A percentile compares a stretch with the other conserved stretches of the same genome.
These are phyloP conservation scores for Cubamyces lactineus DNA, from an alignment of 768 basidiomycete species.

Conservation along the genomic window DNA sequence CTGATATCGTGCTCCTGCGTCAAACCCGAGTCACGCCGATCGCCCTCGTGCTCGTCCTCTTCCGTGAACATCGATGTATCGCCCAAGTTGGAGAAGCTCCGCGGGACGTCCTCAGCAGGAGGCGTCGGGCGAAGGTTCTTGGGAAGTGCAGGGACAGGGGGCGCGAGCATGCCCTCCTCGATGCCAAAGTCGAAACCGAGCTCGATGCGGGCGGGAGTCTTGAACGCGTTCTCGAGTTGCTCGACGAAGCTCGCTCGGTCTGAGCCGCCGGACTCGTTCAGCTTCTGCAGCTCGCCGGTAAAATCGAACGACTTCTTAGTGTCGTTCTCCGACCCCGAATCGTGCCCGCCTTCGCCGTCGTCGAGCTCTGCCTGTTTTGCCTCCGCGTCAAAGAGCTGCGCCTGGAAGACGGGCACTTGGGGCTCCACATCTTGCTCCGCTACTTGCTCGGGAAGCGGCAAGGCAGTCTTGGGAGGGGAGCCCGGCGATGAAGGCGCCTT, in stretches of 20 bases:
- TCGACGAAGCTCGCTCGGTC: conserved; percentile 80
- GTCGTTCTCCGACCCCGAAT: conserved; percentile 57
- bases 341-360: conserved; percentile 47
- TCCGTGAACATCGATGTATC: conserved; percentile 19
- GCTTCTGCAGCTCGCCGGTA: conserved; percentile 71
- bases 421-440: conserved; percentile 25
- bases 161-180: conserved; percentile 51
- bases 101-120: conserved; percentile 29
- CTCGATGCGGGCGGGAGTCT: conserved; percentile 72
- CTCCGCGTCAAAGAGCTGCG: conserved; percentile 49
- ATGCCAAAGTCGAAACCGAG: conserved; percentile 52
- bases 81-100: conserved; percentile 26
- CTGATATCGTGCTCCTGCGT: conserved; percentile 30
- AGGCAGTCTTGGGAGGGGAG: conserved; percentile 45
- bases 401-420: conserved; percentile 45
- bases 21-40: conserved; percentile 23
- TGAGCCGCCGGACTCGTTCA: conserved; percentile 71
- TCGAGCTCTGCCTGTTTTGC: conserved; percentile 41
- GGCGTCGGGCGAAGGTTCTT: conserved; percentile 20
- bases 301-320: conserved; percentile 86
- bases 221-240: conserved; percentile 78
- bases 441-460: conserved; percentile 36
- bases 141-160: conserved; percentile 46
- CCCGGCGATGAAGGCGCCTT: conserved; percentile 41
- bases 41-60: conserved; percentile 16